Conservation (phyloP, 108 stramenopile genomes). For the Skeletonema tropicum region DNA sequence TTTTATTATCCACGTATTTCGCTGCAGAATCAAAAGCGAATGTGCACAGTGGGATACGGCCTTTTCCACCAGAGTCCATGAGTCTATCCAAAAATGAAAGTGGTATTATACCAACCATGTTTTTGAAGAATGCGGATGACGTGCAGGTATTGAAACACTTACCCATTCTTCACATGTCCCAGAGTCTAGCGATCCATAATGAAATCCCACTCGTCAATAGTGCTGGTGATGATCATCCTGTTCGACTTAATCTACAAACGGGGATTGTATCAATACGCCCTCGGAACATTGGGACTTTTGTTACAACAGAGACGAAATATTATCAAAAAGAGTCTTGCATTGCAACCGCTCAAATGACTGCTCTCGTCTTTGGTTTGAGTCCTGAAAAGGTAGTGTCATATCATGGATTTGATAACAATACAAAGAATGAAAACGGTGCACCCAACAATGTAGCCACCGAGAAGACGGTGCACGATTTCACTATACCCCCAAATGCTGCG, state of each 20-base stretch:
- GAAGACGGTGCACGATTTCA: constrained; percentile 18
- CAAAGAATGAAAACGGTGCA: not conserved
- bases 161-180: constrained; percentile 74
- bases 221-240: constrained; percentile 17
- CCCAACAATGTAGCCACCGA: constrained; percentile 32
- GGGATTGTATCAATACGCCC: constrained; percentile 55
- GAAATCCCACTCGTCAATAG: not conserved
- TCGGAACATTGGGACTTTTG: constrained; percentile 78
- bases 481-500: constrained; percentile 67
- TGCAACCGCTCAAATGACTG: constrained; percentile 67
- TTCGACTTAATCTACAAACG: constrained; percentile 18
- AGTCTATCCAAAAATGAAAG: constrained; percentile 33
- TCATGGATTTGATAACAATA: constrained; percentile 6
- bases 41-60: constrained; percentile 46
- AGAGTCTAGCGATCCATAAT: constrained; percentile 60
- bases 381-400: constrained; percentile 44
- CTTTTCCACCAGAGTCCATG: constrained; percentile 71
- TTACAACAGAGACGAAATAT: constrained; percentile 59
- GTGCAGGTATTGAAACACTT: constrained; percentile 22
- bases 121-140: constrained; percentile 25
- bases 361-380: constrained; percentile 62
- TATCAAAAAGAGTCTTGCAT: constrained; percentile 19
- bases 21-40: constrained; percentile 33
- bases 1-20: constrained; percentile 59
- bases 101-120: constrained; percentile 28